phyloP scores from a whole-genome alignment of 2,329 filamentous ascomycete genomes.

The Bipolaris zeicola region DNA sequence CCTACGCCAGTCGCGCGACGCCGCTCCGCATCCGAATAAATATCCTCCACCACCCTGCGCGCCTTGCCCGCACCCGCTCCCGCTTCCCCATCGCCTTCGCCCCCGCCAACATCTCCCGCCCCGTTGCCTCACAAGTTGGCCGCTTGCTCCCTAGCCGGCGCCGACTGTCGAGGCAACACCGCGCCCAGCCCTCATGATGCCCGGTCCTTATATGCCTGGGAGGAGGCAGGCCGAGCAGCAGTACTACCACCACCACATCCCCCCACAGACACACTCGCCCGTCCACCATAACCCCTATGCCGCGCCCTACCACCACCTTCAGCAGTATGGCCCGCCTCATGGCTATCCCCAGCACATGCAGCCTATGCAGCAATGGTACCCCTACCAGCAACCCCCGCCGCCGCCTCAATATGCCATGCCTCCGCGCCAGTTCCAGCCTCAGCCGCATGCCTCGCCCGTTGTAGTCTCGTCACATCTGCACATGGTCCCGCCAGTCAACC shows the following conservation, averaged over 20 bases:
- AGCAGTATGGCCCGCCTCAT: slow-evolving; percentile 50
- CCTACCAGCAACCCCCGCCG: slow-evolving; percentile 46
- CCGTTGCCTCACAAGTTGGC: slow-evolving; percentile 49
- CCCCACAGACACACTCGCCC: slow-evolving; percentile 26
- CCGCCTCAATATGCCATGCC: slow-evolving; percentile 47
- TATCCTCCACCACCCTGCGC: slow-evolving; percentile 19
- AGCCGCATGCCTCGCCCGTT: slow-evolving; percentile 50
- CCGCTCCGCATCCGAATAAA: slow-evolving; percentile 34
- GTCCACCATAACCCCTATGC: slow-evolving; percentile 36
- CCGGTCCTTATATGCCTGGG: slow-evolving; percentile 61
- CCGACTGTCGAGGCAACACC: slow-evolving; percentile 48
- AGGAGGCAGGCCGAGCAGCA: slow-evolving; percentile 50
- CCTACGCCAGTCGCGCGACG: slow-evolving; percentile 37
- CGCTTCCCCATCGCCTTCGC: slow-evolving; percentile 8
- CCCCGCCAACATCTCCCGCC: slow-evolving; percentile 9
- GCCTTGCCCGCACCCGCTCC: slow-evolving; percentile 12
- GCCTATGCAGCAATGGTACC: slow-evolving; percentile 49
- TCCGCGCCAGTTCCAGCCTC: slow-evolving; percentile 46
- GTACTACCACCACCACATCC: slow-evolving; percentile 38
- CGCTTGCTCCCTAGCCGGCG: slow-evolving; percentile 46
- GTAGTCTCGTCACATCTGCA: slow-evolving; percentile 55
- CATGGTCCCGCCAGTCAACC: slow-evolving; percentile 50
- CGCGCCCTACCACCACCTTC: slow-evolving; percentile 43
- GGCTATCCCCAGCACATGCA: slow-evolving; percentile 47
- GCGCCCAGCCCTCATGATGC: slow-evolving; percentile 72